Evolutionary conservation across 495 filamentous ascomycete genomes (phyloP), one percentile per base, ranked within the genome.

Genomic region (Penicillium argentinense): DNA sequence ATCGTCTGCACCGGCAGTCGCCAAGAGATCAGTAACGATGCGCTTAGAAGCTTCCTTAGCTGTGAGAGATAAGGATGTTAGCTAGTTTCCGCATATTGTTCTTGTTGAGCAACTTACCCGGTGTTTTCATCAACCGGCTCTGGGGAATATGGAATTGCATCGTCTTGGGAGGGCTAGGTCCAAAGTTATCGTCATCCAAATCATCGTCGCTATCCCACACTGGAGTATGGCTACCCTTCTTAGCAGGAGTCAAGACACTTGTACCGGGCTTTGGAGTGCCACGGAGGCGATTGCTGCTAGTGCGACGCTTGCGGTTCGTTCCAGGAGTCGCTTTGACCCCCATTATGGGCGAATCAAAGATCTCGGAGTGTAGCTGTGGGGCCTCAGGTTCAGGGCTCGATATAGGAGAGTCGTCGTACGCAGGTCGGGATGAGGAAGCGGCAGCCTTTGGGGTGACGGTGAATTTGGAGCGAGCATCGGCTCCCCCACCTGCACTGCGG

Each of bases 121-220:
- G 93, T 18, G 93, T 99, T 56, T 93, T 90, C 71, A 99, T 67
- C 24, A 99, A 66, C 51, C 87, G 83, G 38, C 84, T 87, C 58
- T 89, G 87, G 45, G 91, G 91, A 46, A 99, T 74, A 56, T 89
- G 86, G 61, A 99, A 99, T 60, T 96, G 91, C 64, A 99, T 96
- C 19, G 93, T 99, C 70, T 96, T 96, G 0, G 93, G 93, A 26
- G 95, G 93, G 57, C 89, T 95, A 54, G 90, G 81, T 0, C 82
- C 88, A 9, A 81, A 51, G 8, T 69, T 70, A 2, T 76, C 77
- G 29, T 82, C 80, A 2, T 80, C 71, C 14, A 83, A 75, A 22
- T 78, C 79, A 7, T 74, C 75, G 32, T 87, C 79, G 45, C 81
- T 86, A 24, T 88, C 82, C 84, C 86, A 91, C 9, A 63, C 68